Evolutionary conservation across 108 stramenopile genomes (phyloP).

Genomic region (Poteriospumella lacustris): DNA sequence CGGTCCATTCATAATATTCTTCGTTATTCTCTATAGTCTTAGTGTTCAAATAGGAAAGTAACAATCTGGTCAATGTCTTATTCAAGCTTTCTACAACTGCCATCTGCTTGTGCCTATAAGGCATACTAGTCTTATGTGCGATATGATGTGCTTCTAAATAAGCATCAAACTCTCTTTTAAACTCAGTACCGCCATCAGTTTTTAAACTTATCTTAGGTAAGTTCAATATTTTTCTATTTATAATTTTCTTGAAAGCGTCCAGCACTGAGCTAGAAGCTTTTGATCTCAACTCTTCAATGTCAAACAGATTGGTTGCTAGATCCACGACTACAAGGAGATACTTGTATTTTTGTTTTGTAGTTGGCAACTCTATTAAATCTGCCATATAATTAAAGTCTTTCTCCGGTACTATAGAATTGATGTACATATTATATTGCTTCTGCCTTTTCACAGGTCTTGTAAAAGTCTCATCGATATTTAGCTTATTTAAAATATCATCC

Average conservation of each 20-base stretch:
- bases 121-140: background rate
- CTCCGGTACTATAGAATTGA: background rate
- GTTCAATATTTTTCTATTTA: background rate
- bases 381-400: background rate
- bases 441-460: background rate
- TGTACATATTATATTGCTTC: background rate
- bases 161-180: background rate
- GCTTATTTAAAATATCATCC: background rate
- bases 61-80: background rate
- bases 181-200: background rate
- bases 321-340: constrained; percentile 1
- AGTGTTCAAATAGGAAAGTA: background rate
- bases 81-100: constrained; percentile 1
- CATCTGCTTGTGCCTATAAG: background rate
- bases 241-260: background rate
- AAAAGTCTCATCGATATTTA: constrained; percentile 18
- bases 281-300: background rate
- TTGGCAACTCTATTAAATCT: background rate
- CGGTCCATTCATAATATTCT: background rate
- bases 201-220: background rate
- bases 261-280: background rate
- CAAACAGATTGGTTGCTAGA: background rate
- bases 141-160: background rate
- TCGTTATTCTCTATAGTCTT: background rate
- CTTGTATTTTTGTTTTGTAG: background rate